Base-by-base conservation (phyloP, 2,329 filamentous ascomycete species). In the Sporothrix globosa region DNA sequence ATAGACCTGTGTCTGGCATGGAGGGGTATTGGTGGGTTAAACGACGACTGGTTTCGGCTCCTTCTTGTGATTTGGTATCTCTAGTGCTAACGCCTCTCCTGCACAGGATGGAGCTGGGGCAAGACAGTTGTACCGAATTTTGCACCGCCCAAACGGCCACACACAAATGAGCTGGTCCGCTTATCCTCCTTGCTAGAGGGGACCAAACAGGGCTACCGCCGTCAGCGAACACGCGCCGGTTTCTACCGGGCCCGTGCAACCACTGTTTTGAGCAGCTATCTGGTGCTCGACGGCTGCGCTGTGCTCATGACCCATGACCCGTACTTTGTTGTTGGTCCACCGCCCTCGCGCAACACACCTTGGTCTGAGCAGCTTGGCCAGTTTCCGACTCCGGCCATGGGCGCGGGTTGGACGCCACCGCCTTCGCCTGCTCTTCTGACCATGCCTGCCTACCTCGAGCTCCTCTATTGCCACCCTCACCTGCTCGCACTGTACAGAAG, bases 251-350 rank as follows among this genome's bases (percentile, higher is more conserved):
- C 76, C 19, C 83, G 83, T 34, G 71, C 88, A 13, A 70, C 78
- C 10, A 81, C 76, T 6, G 80, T 90, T n/a, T 69, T 87, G 2
- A 70, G 85, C 50, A 82, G 83, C 73, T 96, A 92, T 77, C 73
- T 96, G 14, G 72, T 86, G 9, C 81, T 97, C 10, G 95, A 97
- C 78, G 71, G 88, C 7, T 79, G 92, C 68, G 91, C 91, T 76
- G 84, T 89, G 1, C 73, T 88, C 72, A 89, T 92, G 82, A 88
- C 90, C 74, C 86, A 87, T 68, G 95, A 98, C 75, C 89, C 91
- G 0, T 97, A 95, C 81, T 97, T 94, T 79, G 76, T 88, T 71
- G 77, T 86, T 30, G 85, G 87, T 0, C 80, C 83, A 0, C 69
- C 70, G 19, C 72, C 71, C 72, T 73, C 27, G 9, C 39, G 60